Conservation (phyloP, 306 rosid species). For the Pterocarpus santalinus region DNA sequence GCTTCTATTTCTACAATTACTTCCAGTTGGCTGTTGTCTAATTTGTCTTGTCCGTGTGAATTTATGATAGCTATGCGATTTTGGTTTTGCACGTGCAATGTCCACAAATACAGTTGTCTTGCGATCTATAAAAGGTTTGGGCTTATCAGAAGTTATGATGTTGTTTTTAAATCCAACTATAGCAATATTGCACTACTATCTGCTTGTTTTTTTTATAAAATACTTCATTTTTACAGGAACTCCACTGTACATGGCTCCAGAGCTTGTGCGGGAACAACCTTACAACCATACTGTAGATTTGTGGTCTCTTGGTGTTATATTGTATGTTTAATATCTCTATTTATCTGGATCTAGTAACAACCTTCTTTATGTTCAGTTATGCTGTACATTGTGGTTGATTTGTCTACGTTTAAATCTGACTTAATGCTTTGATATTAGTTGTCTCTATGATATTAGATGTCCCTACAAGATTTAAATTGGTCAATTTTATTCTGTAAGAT, state of each 20-base stretch:
- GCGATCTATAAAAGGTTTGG: constrained; percentile 93
- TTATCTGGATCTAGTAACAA: constrained; percentile 38
- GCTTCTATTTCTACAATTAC: constrained; percentile 31
- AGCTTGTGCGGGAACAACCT: constrained; percentile 96
- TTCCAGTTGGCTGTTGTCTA: constrained; percentile 24
- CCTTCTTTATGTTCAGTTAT: constrained; percentile 40
- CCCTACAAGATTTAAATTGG: constrained; percentile 31
- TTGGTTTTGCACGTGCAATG: constrained; percentile 99
- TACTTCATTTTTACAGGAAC: constrained; percentile 69
- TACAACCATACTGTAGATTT: constrained; percentile 96
- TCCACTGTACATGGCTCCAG: constrained; percentile 99
- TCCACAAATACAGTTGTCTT: constrained; percentile 96
- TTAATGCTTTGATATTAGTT: constrained; percentile 14
- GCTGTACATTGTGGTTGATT: constrained; percentile 16
- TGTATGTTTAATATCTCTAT: constrained; percentile 65
- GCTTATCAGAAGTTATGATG: constrained; percentile 36
- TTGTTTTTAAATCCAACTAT: constrained; percentile 25
- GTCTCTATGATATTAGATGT: neutral
- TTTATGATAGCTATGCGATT: constrained; percentile 89
- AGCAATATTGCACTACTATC: constrained; percentile 17
- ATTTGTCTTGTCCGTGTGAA: neutral
- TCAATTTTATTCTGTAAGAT: constrained; percentile 1
- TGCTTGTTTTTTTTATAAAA: neutral
- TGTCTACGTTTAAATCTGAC: constrained; percentile 32
- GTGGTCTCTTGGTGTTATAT: constrained; percentile 98